Base-by-base conservation (phyloP, 192 early-diverging fungal species). In the Rhizoclosmatium sp. region DNA sequence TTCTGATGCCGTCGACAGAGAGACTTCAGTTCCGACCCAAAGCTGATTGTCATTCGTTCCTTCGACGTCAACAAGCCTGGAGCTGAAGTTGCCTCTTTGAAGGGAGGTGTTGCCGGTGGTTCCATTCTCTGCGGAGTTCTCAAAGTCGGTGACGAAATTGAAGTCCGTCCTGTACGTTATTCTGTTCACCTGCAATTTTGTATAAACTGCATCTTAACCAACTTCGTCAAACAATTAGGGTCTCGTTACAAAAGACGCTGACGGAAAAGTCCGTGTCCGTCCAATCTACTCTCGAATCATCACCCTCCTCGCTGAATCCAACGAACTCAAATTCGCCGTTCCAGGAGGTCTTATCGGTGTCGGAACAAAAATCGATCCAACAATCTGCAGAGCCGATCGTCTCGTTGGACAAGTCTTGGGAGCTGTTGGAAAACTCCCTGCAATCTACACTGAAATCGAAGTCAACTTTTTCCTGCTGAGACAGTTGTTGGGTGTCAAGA, bases 11-110 rank as follows among this genome's bases (percentile, higher is more conserved):
- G 19, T 12, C 14, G 9, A 49, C 45, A 75, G 73, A 93, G 96
- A 68, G 96, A 98, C 84, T 99, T 98, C 80, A 86, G 94, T 39
- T 87, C 95, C 5, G 93, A 94, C 62, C 95, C 98, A 45, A 92
- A 94, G 47, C 87, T 99, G 69, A 98, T 98, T 83, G 96, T 99
- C 74, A 99, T 99, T 83, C 94, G 97, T 83, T 95, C 94, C 41
- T 99, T 99, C 74, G 97, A 99, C 83, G 95, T 99, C 76, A 99
- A 99, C 90, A 98, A 98, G 85, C 97, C 98, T 47, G 98, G 98
- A 82, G 91, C 93, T 39, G 96, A 96, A 85, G 93, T 99, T 41
- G 89, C 92, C 31, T 90, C 95, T 56, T 89, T 99, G 71, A 94
- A 94, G 86, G 98, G 98, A 82, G 97, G 98, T 82, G 96, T 99